phyloP scores from a whole-genome alignment of 257 asterid genomes.

The Rauvolfia tetraphylla region DNA sequence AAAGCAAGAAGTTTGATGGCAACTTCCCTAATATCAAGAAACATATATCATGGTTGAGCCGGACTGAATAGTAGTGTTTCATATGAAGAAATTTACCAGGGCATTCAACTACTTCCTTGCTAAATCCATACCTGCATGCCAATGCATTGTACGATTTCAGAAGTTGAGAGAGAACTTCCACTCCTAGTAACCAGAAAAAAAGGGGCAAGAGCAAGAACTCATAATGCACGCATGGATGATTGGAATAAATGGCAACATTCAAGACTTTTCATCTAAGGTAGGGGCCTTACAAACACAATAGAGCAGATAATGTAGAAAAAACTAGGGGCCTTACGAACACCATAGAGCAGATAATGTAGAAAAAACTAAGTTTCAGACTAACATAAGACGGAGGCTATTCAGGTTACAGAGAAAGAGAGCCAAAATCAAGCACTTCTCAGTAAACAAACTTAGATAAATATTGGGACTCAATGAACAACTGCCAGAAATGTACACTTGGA shows the following conservation, averaged over 20 bases:
- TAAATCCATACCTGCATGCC: slow-evolving; percentile 78
- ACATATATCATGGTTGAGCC: background rate
- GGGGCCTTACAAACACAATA: background rate
- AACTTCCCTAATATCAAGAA: background rate
- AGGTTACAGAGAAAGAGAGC: background rate
- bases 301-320: background rate
- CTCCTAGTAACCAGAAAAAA: background rate
- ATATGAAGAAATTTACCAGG: slow-evolving; percentile 53
- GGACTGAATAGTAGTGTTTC: background rate
- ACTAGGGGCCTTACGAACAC: background rate
- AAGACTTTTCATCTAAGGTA: background rate
- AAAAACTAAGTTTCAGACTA: background rate
- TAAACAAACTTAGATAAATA: too few species aligned
- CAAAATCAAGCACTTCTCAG: background rate
- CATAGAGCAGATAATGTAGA: background rate
- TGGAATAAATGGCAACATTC: background rate
- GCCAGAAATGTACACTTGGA: background rate
- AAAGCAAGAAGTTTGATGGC: slow-evolving; percentile 2
- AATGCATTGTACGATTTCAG: slow-evolving; percentile 29
- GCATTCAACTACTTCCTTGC: slow-evolving; percentile 82
- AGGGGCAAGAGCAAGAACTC: background rate
- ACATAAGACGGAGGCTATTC: background rate
- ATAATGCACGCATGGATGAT: background rate
- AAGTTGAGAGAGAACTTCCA: slow-evolving; percentile 1
- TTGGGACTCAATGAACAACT: background rate